Conservation (phyloP, 108 stramenopile species). For the Tribonema minus region DNA sequence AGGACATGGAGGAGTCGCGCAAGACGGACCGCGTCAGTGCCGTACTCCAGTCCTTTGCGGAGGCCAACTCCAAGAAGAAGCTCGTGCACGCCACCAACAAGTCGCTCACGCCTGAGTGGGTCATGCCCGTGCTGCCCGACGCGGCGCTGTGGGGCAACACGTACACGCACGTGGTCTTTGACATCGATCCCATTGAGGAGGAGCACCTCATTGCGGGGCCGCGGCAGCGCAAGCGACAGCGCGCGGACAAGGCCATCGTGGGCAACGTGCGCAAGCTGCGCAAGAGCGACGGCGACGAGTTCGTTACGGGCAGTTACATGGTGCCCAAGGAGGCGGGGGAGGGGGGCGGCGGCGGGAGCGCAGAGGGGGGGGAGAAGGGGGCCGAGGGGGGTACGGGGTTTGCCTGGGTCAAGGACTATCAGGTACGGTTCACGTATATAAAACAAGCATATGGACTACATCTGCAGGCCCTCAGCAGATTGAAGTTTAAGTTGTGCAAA, state of each 20-base stretch:
- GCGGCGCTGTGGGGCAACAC: slow-evolving; percentile 21
- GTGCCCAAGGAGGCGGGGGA: slow-evolving; percentile 21
- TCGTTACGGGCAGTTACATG: slow-evolving; percentile 19
- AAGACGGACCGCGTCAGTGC: not conserved
- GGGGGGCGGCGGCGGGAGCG: not conserved
- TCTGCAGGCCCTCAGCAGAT: too few relatives aligned
- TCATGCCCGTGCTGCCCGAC: slow-evolving; percentile 30
- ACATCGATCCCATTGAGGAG: slow-evolving; percentile 29
- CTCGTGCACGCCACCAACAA: slow-evolving; percentile 13
- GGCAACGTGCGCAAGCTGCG: slow-evolving; percentile 10
- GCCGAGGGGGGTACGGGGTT: not conserved
- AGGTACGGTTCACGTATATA: slow-evolving; percentile 5
- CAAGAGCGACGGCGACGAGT: not conserved
- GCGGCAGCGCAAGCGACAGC: slow-evolving; percentile 13
- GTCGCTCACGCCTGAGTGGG: slow-evolving; percentile 27
- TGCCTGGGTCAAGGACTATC: slow-evolving; percentile 33
- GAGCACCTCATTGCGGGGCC: not conserved
- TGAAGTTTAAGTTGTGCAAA: too few relatives aligned
- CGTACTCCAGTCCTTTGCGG: not conserved
- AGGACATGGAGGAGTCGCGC: not conserved
- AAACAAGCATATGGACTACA: not conserved
- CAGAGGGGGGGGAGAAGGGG: not conserved
- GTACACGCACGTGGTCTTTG: slow-evolving; percentile 36
- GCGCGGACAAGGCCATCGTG: slow-evolving; percentile 10
- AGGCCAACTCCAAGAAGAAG: not conserved